Evolutionary conservation across 192 early-diverging fungal genomes (phyloP).

Genomic region (Gorgonomyces haynaldii): DNA sequence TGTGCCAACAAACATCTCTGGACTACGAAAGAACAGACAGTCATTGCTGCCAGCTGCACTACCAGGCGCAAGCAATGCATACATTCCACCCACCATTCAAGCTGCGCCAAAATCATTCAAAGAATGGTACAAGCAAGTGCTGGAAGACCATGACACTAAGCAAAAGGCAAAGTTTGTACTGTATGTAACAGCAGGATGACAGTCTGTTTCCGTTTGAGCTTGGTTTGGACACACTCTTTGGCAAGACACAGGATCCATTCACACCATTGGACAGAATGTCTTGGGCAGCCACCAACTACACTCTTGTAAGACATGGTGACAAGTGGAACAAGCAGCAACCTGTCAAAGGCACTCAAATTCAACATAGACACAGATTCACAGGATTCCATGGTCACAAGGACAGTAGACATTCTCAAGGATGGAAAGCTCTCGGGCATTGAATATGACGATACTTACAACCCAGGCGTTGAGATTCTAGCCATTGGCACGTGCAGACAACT

Average conservation of each 20-base stretch:
- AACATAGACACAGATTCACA: conserved; percentile 10
- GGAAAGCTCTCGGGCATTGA: conserved; percentile 12
- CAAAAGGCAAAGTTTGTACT: conserved; percentile 5
- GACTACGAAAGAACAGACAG: no score
- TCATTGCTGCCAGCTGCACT: no score
- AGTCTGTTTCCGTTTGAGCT: conserved; percentile 12
- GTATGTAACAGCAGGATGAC: conserved; percentile 5
- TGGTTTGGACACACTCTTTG: conserved; percentile 19
- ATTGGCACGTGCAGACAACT: background rate
- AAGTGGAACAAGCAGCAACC: conserved; percentile 12
- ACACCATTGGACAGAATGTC: conserved; percentile 19
- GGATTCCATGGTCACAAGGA: conserved; percentile 6
- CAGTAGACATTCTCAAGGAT: conserved; percentile 18
- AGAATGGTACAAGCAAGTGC: conserved; percentile 1
- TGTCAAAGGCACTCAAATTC: conserved; percentile 10
- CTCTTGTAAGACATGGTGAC: conserved; percentile 11
- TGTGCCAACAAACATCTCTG: no score
- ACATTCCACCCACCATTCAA: background rate
- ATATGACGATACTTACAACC: conserved; percentile 5
- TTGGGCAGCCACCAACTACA: conserved; percentile 19
- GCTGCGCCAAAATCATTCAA: conserved; percentile 6
- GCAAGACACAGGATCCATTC: background rate
- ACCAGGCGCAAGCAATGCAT: background rate
- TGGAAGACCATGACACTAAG: conserved; percentile 1
- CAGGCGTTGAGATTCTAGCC: conserved; percentile 20